These are phyloP conservation scores for Penicillium occitanis DNA, from an alignment of 2,329 filamentous ascomycete genomes.

Conservation along the genomic window DNA sequence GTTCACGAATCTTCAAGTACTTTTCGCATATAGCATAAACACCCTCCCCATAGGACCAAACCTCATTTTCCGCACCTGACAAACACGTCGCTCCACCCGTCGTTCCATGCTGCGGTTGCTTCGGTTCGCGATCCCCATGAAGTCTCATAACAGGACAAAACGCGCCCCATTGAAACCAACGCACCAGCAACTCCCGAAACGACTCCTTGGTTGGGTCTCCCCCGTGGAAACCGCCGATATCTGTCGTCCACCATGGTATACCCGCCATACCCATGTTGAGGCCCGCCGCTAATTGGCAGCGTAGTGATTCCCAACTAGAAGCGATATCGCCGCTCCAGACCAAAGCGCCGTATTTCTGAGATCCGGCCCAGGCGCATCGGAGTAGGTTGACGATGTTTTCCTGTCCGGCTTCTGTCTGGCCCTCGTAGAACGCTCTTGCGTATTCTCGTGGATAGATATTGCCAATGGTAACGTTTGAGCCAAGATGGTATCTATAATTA, in stretches of 20 bases:
- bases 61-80: slow-evolving; percentile 59
- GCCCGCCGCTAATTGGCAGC: slow-evolving; percentile 62
- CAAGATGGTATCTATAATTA: slow-evolving; percentile 61
- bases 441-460: slow-evolving; percentile 63
- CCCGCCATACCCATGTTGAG: slow-evolving; percentile 66
- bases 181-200: slow-evolving; percentile 63
- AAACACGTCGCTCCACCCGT: slow-evolving; percentile 39
- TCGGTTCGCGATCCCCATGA: slow-evolving; percentile 65
- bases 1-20: slow-evolving; percentile 60
- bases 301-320: slow-evolving; percentile 60
- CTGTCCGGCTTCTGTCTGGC: slow-evolving; percentile 55
- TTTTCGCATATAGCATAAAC: slow-evolving; percentile 61
- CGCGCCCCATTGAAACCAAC: slow-evolving; percentile 69
- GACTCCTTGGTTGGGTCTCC: slow-evolving; percentile 56
- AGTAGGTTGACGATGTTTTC: slow-evolving; percentile 60
- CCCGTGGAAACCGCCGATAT: slow-evolving; percentile 69
- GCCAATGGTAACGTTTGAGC: slow-evolving; percentile 56
- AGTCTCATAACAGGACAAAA: slow-evolving; percentile 68
- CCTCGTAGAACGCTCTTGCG: slow-evolving; percentile 61
- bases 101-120: slow-evolving; percentile 46
- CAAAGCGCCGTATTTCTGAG: slow-evolving; percentile 63
- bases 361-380: slow-evolving; percentile 58
- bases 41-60: slow-evolving; percentile 65
- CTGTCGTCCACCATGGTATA: slow-evolving; percentile 68
- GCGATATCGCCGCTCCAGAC: slow-evolving; percentile 70